These are phyloP conservation scores for Zymoseptoria tritici DNA, from an alignment of 2,329 filamentous ascomycete genomes.

Conservation along the genomic window DNA sequence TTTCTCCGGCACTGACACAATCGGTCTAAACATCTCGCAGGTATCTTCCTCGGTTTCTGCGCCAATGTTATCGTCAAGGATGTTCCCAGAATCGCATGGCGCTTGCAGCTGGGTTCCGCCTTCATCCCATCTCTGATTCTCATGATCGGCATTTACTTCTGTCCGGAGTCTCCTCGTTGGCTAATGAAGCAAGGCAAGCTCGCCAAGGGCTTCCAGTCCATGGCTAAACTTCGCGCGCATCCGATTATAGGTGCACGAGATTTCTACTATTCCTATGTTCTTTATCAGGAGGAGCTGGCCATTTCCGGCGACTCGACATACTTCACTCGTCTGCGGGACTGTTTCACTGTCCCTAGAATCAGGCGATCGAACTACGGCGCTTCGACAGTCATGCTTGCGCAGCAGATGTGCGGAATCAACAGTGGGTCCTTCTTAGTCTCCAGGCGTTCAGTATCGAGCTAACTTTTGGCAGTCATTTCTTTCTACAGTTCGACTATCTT, in stretches of 20 bases:
- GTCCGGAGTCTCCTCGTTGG: conserved; percentile 43
- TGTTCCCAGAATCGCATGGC: conserved; percentile 54
- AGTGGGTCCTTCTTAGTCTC: conserved; percentile 12
- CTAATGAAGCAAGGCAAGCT: conserved; percentile 43
- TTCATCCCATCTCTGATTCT: conserved; percentile 40
- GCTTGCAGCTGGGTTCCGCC: conserved; percentile 60
- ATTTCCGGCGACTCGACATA: conserved; percentile 34
- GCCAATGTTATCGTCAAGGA: conserved; percentile 59
- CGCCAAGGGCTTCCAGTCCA: conserved; percentile 43
- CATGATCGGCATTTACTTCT: conserved; percentile 28
- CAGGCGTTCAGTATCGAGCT: neutral
- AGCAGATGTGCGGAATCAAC: conserved; percentile 32
- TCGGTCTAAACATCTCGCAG: conserved; percentile 26
- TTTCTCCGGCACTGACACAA: neutral
- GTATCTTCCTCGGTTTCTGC: conserved; percentile 58
- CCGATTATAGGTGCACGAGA: conserved; percentile 50
- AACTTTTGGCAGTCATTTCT: conserved; percentile 26
- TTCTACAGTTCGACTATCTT: conserved; percentile 35
- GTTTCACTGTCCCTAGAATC: conserved; percentile 42
- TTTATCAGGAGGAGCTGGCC: conserved; percentile 30
- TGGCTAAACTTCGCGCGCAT: conserved; percentile 41
- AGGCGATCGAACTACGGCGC: conserved; percentile 35
- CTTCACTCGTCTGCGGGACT: conserved; percentile 40
- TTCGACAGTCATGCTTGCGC: conserved; percentile 31
- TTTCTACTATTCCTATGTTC: conserved; percentile 44